Percentiles rank a stretch among this genome's conserved stretches.
Conservation (phyloP, 2,329 filamentous ascomycete species). For the Arachnomyces sp. region DNA sequence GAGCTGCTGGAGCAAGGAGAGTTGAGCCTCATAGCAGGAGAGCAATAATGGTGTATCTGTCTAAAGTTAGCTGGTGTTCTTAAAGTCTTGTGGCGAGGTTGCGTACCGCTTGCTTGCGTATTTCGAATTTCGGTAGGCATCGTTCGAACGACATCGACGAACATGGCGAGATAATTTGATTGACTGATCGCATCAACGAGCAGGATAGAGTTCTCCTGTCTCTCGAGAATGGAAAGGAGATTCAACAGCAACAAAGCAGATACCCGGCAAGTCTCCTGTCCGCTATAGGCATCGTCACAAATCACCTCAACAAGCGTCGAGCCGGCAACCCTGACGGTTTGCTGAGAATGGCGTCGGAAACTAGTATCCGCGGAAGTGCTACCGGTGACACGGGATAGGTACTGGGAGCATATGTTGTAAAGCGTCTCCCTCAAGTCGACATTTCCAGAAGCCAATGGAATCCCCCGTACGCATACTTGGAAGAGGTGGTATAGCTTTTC, state of each 20-base stretch:
- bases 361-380: constrained; percentile 19
- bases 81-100: not conserved
- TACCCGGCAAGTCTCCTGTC: constrained; percentile 71
- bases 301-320: constrained; percentile 75
- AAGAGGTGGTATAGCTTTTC: constrained; percentile 90
- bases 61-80: constrained; percentile 5
- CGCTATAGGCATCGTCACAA: constrained; percentile 87
- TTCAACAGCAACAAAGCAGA: constrained; percentile 79
- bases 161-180: constrained; percentile 82
- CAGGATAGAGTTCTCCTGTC: constrained; percentile 60
- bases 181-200: constrained; percentile 72
- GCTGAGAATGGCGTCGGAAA: constrained; percentile 38
- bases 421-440: constrained; percentile 70
- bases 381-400: constrained; percentile 50
- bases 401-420: constrained; percentile 86
- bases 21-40: constrained; percentile 61
- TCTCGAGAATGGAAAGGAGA: constrained; percentile 64
- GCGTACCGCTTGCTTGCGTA: constrained; percentile 48
- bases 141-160: constrained; percentile 77
- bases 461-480: constrained; percentile 72
- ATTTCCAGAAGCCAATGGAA: constrained; percentile 63
- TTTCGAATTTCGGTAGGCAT: constrained; percentile 65
- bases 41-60: constrained; percentile 49
- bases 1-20: constrained; percentile 74
- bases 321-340: constrained; percentile 70